A percentile compares a stretch with the other conserved stretches of the same genome.
phyloP scores from a whole-genome alignment of 495 filamentous ascomycete species.

The Tuber microsphaerosporum region DNA sequence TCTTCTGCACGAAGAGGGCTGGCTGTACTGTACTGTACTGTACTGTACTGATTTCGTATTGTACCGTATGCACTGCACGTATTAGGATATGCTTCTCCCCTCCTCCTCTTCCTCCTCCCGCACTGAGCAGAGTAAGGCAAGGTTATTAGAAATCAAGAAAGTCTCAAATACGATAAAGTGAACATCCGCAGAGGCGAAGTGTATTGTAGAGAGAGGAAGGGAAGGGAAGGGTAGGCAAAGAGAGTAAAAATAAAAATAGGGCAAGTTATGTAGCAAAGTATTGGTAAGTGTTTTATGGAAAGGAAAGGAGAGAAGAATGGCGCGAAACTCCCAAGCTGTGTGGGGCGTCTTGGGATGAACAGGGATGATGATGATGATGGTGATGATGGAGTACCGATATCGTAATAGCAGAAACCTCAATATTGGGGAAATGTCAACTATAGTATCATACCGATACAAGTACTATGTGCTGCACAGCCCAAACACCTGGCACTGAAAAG shows the following conservation, averaged over 20 bases:
- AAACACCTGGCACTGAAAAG: not conserved
- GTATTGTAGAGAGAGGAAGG: not conserved
- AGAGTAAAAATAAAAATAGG: too few species aligned
- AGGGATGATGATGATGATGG: too few species aligned
- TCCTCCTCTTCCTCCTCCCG: not conserved
- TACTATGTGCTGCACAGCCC: too few species aligned
- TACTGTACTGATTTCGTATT: not conserved
- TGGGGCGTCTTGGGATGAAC: not conserved
- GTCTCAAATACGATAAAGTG: not conserved
- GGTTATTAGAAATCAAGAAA: not conserved
- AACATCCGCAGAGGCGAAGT: not conserved
- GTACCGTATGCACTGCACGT: not conserved
- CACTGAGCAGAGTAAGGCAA: not conserved
- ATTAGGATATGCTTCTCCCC: not conserved
- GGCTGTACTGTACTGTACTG: not conserved
- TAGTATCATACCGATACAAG: too few species aligned
- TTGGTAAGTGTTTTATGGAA: too few species aligned
- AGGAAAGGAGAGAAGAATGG: not conserved
- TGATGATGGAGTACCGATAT: not conserved
- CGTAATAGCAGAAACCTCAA: not conserved
- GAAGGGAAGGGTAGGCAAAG: not conserved
- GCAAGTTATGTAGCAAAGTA: too few species aligned
- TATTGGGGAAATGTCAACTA: not conserved
- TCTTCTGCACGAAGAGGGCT: not conserved
- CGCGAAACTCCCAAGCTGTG: not conserved